These are phyloP conservation scores for Arthrobotrys sinensis DNA, from an alignment of 2,329 filamentous ascomycete species.

Conservation along the genomic window DNA sequence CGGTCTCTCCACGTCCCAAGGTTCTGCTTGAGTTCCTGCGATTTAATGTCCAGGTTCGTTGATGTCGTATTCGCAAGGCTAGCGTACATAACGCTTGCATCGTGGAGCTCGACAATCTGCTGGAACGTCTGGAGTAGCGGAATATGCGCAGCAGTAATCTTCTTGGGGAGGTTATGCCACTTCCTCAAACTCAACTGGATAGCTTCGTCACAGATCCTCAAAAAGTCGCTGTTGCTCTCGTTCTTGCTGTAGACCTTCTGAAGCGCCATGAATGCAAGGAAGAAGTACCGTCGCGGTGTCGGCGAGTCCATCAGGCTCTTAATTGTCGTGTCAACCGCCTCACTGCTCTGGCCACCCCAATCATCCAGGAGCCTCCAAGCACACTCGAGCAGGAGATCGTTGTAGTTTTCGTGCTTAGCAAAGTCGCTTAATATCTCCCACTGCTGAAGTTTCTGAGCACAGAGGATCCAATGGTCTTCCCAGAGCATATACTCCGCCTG, in stretches of 20 bases:
- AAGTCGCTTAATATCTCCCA: constrained; percentile 99
- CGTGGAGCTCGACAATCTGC: constrained; percentile 95
- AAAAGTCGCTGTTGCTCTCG: constrained; percentile 85
- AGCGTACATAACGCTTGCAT: constrained; percentile 95
- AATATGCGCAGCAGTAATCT: constrained; percentile 94
- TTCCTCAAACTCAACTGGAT: constrained; percentile 97
- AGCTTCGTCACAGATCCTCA: constrained; percentile 92
- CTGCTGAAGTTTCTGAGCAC: constrained; percentile 97
- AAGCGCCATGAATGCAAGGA: constrained; percentile 97
- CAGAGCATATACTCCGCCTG: constrained; percentile 98
- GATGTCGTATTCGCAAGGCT: constrained; percentile 89
- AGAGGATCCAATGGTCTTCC: constrained; percentile 99
- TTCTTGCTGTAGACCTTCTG: constrained; percentile 94
- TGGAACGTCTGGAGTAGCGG: constrained; percentile 98
- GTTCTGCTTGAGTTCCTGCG: constrained; percentile 92
- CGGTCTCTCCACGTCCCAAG: constrained; percentile 96
- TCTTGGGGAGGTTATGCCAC: constrained; percentile 97
- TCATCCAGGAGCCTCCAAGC: constrained; percentile 96
- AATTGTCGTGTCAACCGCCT: constrained; percentile 91
- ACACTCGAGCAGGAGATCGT: constrained; percentile 93
- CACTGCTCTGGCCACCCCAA: constrained; percentile 90
- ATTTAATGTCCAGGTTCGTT: constrained; percentile 90
- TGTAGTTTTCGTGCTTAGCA: constrained; percentile 98
- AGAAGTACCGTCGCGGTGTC: constrained; percentile 92
- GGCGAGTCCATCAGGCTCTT: constrained; percentile 98